These are phyloP conservation scores for Oryza nivara DNA, from an alignment of 176 grass and related monocot genomes.

Conservation along the genomic window DNA sequence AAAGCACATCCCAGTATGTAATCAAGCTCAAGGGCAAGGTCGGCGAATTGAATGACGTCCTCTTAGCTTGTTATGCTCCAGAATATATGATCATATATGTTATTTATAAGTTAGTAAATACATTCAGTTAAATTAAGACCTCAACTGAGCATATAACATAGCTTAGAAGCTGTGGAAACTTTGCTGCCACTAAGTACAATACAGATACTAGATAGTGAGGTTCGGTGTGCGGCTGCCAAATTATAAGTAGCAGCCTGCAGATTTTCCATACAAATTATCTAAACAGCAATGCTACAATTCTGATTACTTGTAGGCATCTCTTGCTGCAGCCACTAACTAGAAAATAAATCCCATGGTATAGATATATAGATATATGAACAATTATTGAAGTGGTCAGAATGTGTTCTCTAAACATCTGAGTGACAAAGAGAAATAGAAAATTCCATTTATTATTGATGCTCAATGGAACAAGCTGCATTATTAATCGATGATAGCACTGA, in stretches of 20 bases:
- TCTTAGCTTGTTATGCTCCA: neutral
- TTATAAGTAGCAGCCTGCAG: neutral
- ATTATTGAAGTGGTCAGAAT: neutral
- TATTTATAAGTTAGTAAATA: neutral
- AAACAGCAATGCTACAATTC: neutral
- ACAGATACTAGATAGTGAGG: neutral
- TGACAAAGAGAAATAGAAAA: neutral
- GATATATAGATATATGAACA: neutral
- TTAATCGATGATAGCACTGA: slow-evolving; percentile 36
- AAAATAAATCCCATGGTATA: neutral
- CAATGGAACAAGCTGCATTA: neutral
- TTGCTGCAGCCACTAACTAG: neutral
- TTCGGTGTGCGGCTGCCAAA: neutral
- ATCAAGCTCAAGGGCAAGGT: neutral
- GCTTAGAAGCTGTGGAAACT: neutral
- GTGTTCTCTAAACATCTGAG: neutral
- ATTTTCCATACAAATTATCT: neutral
- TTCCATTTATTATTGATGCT: neutral
- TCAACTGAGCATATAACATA: neutral
- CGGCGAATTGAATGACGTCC: neutral
- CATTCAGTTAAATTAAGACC: neutral
- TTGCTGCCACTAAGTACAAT: neutral
- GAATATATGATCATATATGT: neutral
- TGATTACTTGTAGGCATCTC: neutral
- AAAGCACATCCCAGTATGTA: neutral